Percentiles rank a stretch among this genome's conserved stretches.
These are phyloP conservation scores for Fusarium torreyae DNA, from an alignment of 2,329 filamentous ascomycete genomes.

Conservation along the genomic window DNA sequence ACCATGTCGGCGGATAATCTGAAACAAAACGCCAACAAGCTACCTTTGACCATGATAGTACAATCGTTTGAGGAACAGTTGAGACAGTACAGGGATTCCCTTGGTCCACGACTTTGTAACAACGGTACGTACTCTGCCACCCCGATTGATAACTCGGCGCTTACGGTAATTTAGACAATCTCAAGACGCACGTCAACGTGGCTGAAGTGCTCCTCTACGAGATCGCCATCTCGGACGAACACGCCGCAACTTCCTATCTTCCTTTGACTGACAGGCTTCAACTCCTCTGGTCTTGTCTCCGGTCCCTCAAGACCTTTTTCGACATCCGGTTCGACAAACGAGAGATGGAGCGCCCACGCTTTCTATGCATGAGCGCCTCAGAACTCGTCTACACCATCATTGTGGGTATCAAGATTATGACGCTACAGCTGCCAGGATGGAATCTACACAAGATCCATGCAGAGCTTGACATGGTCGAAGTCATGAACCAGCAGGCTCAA, in stretches of 20 bases:
- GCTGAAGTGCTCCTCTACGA: slow-evolving; percentile 65
- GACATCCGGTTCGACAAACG: slow-evolving; percentile 52
- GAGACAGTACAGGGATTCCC: slow-evolving; percentile 55
- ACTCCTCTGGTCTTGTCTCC: slow-evolving; percentile 63
- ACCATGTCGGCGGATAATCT: slow-evolving; percentile 55
- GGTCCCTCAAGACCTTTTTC: slow-evolving; percentile 60
- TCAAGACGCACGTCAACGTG: slow-evolving; percentile 61
- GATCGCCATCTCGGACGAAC: slow-evolving; percentile 59
- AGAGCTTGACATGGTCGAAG: slow-evolving; percentile 53
- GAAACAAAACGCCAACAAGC: slow-evolving; percentile 52
- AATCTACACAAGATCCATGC: slow-evolving; percentile 56
- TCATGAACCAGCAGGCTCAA: slow-evolving; percentile 50
- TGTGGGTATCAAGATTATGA: slow-evolving; percentile 63
- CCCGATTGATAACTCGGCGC: not conserved
- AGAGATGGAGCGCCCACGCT: slow-evolving; percentile 57
- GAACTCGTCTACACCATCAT: slow-evolving; percentile 65
- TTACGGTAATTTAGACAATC: slow-evolving; percentile 51
- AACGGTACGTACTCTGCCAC: slow-evolving; percentile 51
- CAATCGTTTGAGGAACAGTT: slow-evolving; percentile 62
- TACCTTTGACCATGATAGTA: slow-evolving; percentile 60
- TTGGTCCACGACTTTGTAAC: slow-evolving; percentile 55
- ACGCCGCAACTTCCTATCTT: slow-evolving; percentile 52
- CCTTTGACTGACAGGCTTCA: slow-evolving; percentile 58
- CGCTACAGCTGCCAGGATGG: slow-evolving; percentile 63
- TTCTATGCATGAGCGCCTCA: slow-evolving; percentile 61